Evolutionary conservation across 805 yeast species (phyloP).

Genomic region (Clavispora asparagi): DNA sequence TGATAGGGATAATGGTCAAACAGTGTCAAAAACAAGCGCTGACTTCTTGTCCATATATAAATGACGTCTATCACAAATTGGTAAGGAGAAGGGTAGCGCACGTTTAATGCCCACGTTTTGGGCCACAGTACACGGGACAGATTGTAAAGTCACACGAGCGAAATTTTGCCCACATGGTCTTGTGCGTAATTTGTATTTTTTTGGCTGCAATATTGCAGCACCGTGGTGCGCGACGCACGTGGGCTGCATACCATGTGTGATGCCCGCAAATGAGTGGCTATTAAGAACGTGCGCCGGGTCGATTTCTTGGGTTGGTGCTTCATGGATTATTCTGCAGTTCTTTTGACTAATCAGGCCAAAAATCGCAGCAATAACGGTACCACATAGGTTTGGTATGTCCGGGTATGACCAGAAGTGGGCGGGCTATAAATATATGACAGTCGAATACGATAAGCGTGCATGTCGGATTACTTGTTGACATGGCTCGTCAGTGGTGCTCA

Average conservation of each 20-base stretch:
- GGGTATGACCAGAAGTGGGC: no score
- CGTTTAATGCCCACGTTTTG: constrained; percentile 1
- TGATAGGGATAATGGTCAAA: neutral
- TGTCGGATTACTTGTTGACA: no score
- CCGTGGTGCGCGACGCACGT: constrained; percentile 1
- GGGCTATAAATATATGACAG: no score
- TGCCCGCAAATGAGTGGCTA: neutral
- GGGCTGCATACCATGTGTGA: neutral
- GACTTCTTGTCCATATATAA: neutral
- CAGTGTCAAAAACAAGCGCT: neutral
- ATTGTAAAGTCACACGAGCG: neutral
- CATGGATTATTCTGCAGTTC: no score
- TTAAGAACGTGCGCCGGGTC: neutral
- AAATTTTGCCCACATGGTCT: constrained; percentile 1
- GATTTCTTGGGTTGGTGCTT: neutral
- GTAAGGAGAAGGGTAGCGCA: neutral
- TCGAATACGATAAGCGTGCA: no score
- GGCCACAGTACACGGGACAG: neutral
- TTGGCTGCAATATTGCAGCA: constrained; percentile 1
- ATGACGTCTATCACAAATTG: neutral
- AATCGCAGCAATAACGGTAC: no score
- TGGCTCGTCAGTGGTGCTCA: no score
- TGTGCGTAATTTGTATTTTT: neutral
- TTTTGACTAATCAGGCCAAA: no score
- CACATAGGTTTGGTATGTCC: no score